phyloP scores from a whole-genome alignment of 2,329 filamentous ascomycete genomes.

The Diaporthe citrichinensis region DNA sequence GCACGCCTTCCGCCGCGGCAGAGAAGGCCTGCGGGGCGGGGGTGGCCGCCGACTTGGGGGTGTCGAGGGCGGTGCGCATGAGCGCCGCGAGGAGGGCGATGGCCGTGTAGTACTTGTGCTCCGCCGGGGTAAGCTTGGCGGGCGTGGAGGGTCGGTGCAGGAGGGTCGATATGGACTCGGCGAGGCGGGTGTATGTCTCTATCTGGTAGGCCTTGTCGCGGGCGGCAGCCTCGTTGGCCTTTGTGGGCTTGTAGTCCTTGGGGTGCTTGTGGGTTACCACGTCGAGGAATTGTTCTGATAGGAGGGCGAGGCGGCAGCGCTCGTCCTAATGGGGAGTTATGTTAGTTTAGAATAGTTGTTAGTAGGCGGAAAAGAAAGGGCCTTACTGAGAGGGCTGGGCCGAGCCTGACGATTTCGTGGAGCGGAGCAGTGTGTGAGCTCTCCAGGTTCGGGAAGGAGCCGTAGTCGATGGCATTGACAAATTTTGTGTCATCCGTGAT shows the following conservation, averaged over 20 bases:
- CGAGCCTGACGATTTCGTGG: slow-evolving; percentile 62
- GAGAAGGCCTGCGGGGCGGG: slow-evolving; percentile 40
- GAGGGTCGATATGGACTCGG: slow-evolving; percentile 58
- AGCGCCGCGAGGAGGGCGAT: slow-evolving; percentile 57
- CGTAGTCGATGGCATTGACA: slow-evolving; percentile 64
- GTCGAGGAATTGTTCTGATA: slow-evolving; percentile 67
- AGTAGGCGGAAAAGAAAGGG: too few relatives aligned
- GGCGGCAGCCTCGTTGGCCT: slow-evolving; percentile 53
- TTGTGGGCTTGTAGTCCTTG: slow-evolving; percentile 64
- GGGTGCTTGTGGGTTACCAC: slow-evolving; percentile 63
- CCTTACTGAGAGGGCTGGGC: slow-evolving; percentile 66
- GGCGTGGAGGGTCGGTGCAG: slow-evolving; percentile 48
- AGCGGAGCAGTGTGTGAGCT: slow-evolving; percentile 55
- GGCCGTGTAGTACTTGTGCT: slow-evolving; percentile 60
- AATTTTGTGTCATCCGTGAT: slow-evolving; percentile 57
- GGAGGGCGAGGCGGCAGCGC: slow-evolving; percentile 63
- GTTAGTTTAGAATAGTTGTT: too few relatives aligned
- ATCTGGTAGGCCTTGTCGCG: slow-evolving; percentile 61
- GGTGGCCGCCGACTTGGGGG: slow-evolving; percentile 25
- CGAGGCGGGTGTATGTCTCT: slow-evolving; percentile 58
- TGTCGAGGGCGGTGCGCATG: slow-evolving; percentile 45
- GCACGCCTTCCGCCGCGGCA: slow-evolving; percentile 40
- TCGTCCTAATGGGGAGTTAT: slow-evolving; percentile 57
- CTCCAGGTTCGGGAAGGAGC: slow-evolving; percentile 64
- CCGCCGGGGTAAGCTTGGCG: slow-evolving; percentile 56